A percentile compares a stretch with the other conserved stretches of the same genome.
Evolutionary conservation across 1,284 basidiomycete species (phyloP).

Genomic region (Leccinum brunneo-olivaceum): DNA sequence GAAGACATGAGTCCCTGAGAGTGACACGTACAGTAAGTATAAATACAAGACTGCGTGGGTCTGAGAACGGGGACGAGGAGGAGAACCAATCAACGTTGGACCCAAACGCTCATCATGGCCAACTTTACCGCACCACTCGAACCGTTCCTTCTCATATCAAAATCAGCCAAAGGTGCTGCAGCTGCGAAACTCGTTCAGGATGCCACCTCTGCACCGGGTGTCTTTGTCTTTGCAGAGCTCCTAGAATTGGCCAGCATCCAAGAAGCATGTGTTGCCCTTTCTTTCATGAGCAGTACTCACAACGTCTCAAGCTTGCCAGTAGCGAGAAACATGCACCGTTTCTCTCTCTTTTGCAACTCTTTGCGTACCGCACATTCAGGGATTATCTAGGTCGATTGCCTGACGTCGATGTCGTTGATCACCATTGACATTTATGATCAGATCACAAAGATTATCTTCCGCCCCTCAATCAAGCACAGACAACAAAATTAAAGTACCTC

Average conservation of each 20-base stretch:
- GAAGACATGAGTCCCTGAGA: too few species aligned
- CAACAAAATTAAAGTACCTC: conserved; percentile 85
- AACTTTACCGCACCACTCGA: conserved; percentile 66
- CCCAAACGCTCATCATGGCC: conserved; percentile 26
- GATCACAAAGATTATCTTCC: conserved; percentile 64
- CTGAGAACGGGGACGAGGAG: conserved; percentile 12
- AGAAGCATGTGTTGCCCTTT: conserved; percentile 47
- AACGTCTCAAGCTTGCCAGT: conserved; percentile 46
- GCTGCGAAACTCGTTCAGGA: conserved; percentile 85
- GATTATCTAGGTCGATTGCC: conserved; percentile 60
- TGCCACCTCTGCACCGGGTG: conserved; percentile 80
- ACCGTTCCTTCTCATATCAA: conserved; percentile 84
- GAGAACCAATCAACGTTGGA: conserved; percentile 3
- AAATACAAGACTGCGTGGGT: conserved; percentile 13
- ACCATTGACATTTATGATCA: conserved; percentile 27
- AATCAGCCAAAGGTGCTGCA: conserved; percentile 84
- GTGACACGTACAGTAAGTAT: too few species aligned
- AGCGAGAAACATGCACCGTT: conserved; percentile 58
- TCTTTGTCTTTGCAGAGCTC: conserved; percentile 87
- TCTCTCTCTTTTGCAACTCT: conserved; percentile 69
- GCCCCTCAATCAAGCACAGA: conserved; percentile 63
- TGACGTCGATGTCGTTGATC: not conserved
- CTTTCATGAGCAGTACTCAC: conserved; percentile 3
- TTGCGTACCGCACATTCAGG: conserved; percentile 80
- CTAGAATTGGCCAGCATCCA: conserved; percentile 77